Evolutionary conservation across 1,284 basidiomycete species (phyloP), one percentile per base, ranked within the genome.

Genomic region (Cronartium quercuum): DNA sequence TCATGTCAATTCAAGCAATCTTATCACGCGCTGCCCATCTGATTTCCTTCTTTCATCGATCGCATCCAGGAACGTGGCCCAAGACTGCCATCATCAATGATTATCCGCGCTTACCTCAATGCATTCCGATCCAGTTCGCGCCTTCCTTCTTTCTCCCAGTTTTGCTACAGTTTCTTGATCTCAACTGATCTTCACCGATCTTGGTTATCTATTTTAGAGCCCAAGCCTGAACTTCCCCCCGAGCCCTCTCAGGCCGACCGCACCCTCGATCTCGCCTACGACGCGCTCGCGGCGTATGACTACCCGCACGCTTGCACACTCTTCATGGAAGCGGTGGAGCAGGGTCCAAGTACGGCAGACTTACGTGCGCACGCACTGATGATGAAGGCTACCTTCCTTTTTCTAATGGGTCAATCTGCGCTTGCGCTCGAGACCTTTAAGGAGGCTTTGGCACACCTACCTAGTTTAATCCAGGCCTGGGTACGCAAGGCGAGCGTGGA

Each of bases 401-500:
- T 74, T 41, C 55, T 74, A 24, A 66, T 60, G 63, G 55, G 64
- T 34, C 71, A 97, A 78, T 87, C 94, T 37, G 82, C 85, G 1
- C 90, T 89, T n/a, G 93, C 95, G 61, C 91, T 94, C 81, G 86
- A 84, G 3, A 95, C 98, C 81, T 85, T 98, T 58, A 86, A 91
- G 77, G 87, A 89, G 79, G 90, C 90, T 75, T 86, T 96, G 68
- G 84, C 87, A 76, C 84, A 96, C 35, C 83, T 86, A 51, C 91
- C 93, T 0, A 84, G 85, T 18, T 88, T 91, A 79, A 92, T 92
- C 0, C 95, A 98, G 83, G 90, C 88, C 78, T 89, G 92, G 85
- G 94, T 99, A 79, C 98, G 98, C 86, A 90, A 98, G 79, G 96
- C 96, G 7, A 92, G 90, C 79, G 94, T 98, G 61, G 87, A 96